phyloP scores from a whole-genome alignment of 2,329 filamentous ascomycete species.

The Ophioceras dolichostomum region DNA sequence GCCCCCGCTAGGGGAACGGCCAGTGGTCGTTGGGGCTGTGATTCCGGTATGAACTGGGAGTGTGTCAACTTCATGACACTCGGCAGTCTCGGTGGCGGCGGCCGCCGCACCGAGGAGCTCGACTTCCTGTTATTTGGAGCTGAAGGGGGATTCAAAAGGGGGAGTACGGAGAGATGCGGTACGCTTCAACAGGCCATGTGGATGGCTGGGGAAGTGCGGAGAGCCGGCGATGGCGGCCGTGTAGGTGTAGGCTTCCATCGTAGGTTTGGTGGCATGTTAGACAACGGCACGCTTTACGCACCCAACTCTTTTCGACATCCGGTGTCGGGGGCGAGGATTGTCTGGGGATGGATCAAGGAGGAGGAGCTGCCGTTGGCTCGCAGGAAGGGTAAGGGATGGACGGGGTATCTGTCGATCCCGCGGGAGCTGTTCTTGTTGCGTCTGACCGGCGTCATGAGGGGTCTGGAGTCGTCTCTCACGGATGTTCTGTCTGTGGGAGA shows the following conservation, averaged over 20 bases:
- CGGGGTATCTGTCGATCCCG: constrained; percentile 32
- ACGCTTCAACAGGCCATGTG: constrained; percentile 22
- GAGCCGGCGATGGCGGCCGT: constrained; percentile 17
- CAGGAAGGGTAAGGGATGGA: constrained; percentile 33
- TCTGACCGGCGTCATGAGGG: constrained; percentile 20
- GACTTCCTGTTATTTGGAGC: constrained; percentile 31
- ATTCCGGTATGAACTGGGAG: constrained; percentile 39
- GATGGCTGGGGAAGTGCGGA: constrained; percentile 24
- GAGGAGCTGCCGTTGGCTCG: constrained; percentile 30
- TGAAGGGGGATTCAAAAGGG: constrained; percentile 26
- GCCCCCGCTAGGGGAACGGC: constrained; percentile 18
- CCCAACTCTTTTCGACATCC: constrained; percentile 35
- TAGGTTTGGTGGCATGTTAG: constrained; percentile 35
- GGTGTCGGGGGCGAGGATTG: constrained; percentile 22
- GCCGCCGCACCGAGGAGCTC: not conserved
- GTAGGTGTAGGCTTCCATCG: no score
- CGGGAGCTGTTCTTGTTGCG: constrained; percentile 27
- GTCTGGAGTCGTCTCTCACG: constrained; percentile 20
- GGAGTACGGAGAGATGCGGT: no score
- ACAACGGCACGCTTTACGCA: constrained; percentile 35
- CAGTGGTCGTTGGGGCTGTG: constrained; percentile 32
- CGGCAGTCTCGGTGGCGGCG: constrained; percentile 15
- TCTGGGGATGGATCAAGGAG: constrained; percentile 38
- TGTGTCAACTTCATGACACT: constrained; percentile 32
- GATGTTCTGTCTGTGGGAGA: constrained; percentile 28